phyloP scores from a whole-genome alignment of 495 filamentous ascomycete genomes.

The Annulohypoxylon maeteangense region DNA sequence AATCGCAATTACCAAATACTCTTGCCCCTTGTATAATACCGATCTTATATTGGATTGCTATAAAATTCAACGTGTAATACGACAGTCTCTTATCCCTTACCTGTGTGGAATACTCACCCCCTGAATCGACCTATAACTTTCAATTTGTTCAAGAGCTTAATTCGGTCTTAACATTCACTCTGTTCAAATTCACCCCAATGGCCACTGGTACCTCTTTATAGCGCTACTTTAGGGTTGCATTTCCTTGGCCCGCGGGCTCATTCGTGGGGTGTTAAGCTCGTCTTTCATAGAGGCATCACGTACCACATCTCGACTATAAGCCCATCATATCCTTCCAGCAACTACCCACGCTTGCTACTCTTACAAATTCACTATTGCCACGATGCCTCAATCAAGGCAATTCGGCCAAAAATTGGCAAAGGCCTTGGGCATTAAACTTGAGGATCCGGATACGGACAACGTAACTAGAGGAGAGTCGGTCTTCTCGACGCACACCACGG shows the following conservation, averaged over 20 bases:
- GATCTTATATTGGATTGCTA: neutral
- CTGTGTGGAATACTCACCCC: slow-evolving; percentile 2
- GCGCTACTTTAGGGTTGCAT: neutral
- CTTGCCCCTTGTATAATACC: slow-evolving; percentile 15
- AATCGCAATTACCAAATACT: slow-evolving; percentile 1
- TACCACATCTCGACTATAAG: neutral
- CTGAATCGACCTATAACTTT: slow-evolving; percentile 1
- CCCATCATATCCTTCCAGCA: neutral
- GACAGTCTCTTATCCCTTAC: neutral
- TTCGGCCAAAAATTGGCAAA: slow-evolving; percentile 80
- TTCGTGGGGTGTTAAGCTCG: neutral
- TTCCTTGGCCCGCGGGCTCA: slow-evolving; percentile 10
- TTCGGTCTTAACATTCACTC: neutral
- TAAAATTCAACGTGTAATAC: neutral
- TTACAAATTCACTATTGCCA: neutral
- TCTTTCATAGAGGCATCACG: neutral
- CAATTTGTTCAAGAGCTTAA: neutral
- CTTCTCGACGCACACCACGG: slow-evolving; percentile 77
- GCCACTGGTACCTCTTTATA: slow-evolving; percentile 13
- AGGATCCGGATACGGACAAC: slow-evolving; percentile 66
- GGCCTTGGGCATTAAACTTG: slow-evolving; percentile 85
- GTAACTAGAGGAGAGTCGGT: slow-evolving; percentile 79
- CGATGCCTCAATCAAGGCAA: slow-evolving; percentile 49
- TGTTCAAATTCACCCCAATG: slow-evolving; percentile 12
- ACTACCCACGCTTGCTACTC: neutral